Percentiles rank a stretch among this genome's conserved stretches.
Conservation (phyloP, 352 stramenopile species). For the Globisporangium middletonii region DNA sequence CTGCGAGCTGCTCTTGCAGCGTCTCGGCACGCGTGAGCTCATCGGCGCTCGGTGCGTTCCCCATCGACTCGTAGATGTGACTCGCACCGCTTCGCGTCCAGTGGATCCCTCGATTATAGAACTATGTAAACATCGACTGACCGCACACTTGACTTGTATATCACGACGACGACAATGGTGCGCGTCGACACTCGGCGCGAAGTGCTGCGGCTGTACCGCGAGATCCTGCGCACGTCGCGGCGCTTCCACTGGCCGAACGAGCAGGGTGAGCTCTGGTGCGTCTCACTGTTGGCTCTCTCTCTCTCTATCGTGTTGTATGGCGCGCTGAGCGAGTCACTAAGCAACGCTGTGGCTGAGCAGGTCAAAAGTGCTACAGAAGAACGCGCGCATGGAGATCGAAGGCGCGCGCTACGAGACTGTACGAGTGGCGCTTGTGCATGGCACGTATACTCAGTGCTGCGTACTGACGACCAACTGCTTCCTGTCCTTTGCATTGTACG, state of each 20-base stretch:
- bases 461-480: background rate
- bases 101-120: no score
- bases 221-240: conserved; percentile 70
- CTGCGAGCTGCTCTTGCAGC: conserved; percentile 34
- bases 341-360: conserved; percentile 10
- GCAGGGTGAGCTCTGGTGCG: conserved; percentile 58
- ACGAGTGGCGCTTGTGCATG: background rate
- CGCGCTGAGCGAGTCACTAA: no score
- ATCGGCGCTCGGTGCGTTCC: conserved; percentile 34
- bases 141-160: background rate
- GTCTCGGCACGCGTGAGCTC: conserved; percentile 20
- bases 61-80: conserved; percentile 19
- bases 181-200: conserved; percentile 64
- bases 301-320: no score
- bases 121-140: background rate
- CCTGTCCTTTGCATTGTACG: background rate
- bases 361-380: conserved; percentile 57
- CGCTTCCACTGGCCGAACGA: conserved; percentile 76
- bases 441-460: background rate
- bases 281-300: background rate
- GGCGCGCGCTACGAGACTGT: conserved; percentile 69
- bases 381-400: conserved; percentile 79
- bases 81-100: background rate
- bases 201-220: conserved; percentile 74
- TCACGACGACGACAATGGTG: conserved; percentile 5